Conservation (phyloP, 2,329 filamentous ascomycete genomes). For the Claviceps purpurea region DNA sequence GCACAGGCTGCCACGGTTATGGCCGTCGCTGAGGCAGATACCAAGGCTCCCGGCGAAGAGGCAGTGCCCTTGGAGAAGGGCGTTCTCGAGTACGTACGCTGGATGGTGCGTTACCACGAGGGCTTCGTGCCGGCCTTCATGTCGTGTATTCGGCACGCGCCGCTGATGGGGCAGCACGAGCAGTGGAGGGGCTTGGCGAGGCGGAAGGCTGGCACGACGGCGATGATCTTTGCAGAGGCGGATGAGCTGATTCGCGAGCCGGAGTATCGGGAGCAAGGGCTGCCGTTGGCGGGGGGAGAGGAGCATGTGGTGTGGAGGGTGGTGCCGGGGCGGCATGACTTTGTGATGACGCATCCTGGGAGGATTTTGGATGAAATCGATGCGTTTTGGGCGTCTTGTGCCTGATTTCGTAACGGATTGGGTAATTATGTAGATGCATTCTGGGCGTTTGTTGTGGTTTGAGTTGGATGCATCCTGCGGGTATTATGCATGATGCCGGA, state of each 20-base stretch:
- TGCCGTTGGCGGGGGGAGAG: slow-evolving; percentile 37
- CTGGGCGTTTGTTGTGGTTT: too few relatives aligned
- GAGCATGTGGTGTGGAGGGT: slow-evolving; percentile 36
- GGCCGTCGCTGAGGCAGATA: slow-evolving; percentile 27
- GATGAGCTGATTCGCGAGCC: slow-evolving; percentile 40
- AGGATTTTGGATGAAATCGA: slow-evolving; percentile 33
- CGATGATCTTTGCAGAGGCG: slow-evolving; percentile 35
- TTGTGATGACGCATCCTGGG: slow-evolving; percentile 42
- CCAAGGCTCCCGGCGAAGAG: not conserved
- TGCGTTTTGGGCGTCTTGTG: slow-evolving; percentile 29
- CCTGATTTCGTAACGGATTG: not conserved
- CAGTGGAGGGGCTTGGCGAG: slow-evolving; percentile 34
- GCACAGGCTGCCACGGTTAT: slow-evolving; percentile 8
- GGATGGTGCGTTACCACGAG: slow-evolving; percentile 41
- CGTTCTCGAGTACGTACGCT: slow-evolving; percentile 39
- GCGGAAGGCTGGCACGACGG: slow-evolving; percentile 29
- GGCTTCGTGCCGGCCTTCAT: slow-evolving; percentile 50
- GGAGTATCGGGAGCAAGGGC: slow-evolving; percentile 34
- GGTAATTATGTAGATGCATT: too few relatives aligned
- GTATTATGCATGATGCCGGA: too few relatives aligned
- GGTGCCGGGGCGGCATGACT: slow-evolving; percentile 45
- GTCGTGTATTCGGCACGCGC: slow-evolving; percentile 40
- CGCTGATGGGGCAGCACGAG: slow-evolving; percentile 37
- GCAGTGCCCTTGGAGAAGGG: slow-evolving; percentile 29
- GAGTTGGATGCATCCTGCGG: too few relatives aligned